Evolutionary conservation across 2,329 filamentous ascomycete genomes (phyloP).

Genomic region (Neopestalotiopsis sp.): DNA sequence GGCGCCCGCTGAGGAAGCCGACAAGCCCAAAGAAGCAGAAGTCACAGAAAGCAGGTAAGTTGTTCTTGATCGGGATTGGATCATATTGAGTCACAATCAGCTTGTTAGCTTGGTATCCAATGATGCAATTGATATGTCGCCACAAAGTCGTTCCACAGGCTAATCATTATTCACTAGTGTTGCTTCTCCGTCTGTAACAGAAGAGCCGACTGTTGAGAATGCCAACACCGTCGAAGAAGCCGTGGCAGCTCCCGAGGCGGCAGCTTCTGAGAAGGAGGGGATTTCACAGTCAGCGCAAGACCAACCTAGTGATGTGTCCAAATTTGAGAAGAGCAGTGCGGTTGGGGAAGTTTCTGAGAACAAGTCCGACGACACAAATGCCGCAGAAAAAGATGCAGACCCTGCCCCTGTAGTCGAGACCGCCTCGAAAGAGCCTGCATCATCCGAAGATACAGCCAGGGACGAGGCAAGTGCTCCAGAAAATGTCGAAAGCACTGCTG

Average conservation of each 20-base stretch:
- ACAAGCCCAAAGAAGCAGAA: neutral
- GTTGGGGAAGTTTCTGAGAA: neutral
- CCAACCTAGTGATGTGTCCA: neutral
- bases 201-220: neutral
- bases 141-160: neutral
- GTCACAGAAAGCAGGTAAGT: neutral
- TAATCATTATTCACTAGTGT: neutral
- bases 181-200: neutral
- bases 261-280: neutral
- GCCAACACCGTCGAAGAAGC: neutral
- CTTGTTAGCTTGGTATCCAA: no score
- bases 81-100: no score
- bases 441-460: neutral
- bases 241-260: neutral
- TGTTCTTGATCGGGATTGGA: neutral
- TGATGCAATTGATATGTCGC: no score
- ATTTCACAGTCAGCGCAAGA: neutral
- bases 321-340: neutral
- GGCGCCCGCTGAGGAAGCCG: neutral
- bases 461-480: neutral
- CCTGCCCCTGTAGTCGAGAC: neutral
- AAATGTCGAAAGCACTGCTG: neutral
- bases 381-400: neutral
- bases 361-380: neutral
- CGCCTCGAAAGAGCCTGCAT: neutral